phyloP scores from a whole-genome alignment of 257 asterid species.

The Ilex aquifolium region DNA sequence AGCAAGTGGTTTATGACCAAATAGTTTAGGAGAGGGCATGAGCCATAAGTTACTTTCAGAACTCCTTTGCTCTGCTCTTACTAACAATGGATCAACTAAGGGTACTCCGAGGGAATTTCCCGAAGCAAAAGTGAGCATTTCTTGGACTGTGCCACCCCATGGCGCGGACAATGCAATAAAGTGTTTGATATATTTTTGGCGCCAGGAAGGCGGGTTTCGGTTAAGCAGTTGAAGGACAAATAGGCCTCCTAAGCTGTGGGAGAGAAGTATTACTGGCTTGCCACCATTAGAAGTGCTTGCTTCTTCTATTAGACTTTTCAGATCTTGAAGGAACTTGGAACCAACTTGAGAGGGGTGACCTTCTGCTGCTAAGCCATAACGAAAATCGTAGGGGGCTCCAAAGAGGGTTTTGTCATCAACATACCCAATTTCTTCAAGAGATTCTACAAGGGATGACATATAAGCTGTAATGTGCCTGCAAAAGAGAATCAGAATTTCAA shows the following conservation, averaged over 20 bases:
- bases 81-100: conserved; percentile 55
- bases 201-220: conserved; percentile 46
- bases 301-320: conserved; percentile 45
- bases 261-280: conserved; percentile 52
- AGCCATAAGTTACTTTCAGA: conserved; percentile 48
- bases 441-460: conserved; percentile 63
- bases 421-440: conserved; percentile 61
- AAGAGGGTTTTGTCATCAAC: conserved; percentile 47
- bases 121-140: conserved; percentile 63
- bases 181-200: conserved; percentile 56
- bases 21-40: conserved; percentile 60
- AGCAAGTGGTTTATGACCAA: conserved; percentile 28
- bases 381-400: conserved; percentile 90
- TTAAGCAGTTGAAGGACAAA: conserved; percentile 57
- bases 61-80: conserved; percentile 69
- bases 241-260: conserved; percentile 79
- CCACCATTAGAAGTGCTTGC: conserved; percentile 49
- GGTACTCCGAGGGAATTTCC: conserved; percentile 74
- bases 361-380: conserved; percentile 64
- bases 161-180: conserved; percentile 66
- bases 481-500: not conserved
- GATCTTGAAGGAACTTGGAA: conserved; percentile 44
- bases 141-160: conserved; percentile 87
- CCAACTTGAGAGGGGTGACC: conserved; percentile 59
- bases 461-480: conserved; percentile 57